phyloP scores from a whole-genome alignment of 768 basidiomycete genomes.

The Suillus weaverae region DNA sequence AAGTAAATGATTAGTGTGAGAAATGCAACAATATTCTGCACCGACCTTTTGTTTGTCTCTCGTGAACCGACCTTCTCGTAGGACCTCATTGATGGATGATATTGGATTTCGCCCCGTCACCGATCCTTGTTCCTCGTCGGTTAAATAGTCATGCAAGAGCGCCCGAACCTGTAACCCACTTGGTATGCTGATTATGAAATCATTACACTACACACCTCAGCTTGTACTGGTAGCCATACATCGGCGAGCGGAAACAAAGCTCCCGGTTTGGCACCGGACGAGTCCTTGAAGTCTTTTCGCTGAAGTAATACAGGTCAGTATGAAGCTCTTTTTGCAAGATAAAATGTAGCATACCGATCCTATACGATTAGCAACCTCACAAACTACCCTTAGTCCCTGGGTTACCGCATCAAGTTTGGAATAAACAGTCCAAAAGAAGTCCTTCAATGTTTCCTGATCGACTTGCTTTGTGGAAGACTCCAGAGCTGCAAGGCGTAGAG shows the following conservation, averaged over 20 bases:
- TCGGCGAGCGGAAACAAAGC: constrained; percentile 82
- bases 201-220: constrained; percentile 58
- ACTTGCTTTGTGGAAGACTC: constrained; percentile 70
- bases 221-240: constrained; percentile 85
- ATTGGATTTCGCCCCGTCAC: constrained; percentile 84
- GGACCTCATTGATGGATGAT: constrained; percentile 89
- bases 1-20: background rate
- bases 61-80: constrained; percentile 77
- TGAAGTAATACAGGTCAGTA: constrained; percentile 31
- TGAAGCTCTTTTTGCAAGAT: background rate
- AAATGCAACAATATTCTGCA: background rate
- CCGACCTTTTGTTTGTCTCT: constrained; percentile 79
- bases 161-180: constrained; percentile 64
- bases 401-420: constrained; percentile 93
- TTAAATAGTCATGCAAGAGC: constrained; percentile 84
- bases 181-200: constrained; percentile 11
- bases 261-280: constrained; percentile 73
- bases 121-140: constrained; percentile 84
- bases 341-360: constrained; percentile 66
- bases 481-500: constrained; percentile 66
- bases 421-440: constrained; percentile 97
- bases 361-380: constrained; percentile 88
- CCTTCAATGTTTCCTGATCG: constrained; percentile 84
- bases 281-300: constrained; percentile 91
- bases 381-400: constrained; percentile 86